These are phyloP conservation scores for Geoglossum cookeanum DNA, from an alignment of 2,329 filamentous ascomycete species.

Conservation along the genomic window DNA sequence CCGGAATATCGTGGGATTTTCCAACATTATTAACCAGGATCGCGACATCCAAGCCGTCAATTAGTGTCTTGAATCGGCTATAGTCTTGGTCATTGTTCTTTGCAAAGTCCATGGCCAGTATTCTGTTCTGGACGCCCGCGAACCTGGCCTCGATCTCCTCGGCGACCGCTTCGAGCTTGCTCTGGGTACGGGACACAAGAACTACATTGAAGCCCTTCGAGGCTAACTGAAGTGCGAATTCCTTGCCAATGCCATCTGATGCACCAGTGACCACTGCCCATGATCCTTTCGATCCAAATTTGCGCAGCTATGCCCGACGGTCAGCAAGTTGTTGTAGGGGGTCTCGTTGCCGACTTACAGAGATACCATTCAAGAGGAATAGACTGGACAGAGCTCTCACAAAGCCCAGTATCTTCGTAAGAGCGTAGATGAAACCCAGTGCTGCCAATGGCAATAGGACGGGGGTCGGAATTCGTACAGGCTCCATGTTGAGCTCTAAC, in stretches of 20 bases:
- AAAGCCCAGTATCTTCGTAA: conserved; percentile 1
- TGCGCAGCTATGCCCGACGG: conserved; percentile 43
- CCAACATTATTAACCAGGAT: conserved; percentile 96
- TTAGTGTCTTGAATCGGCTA: conserved; percentile 44
- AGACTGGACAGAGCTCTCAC: not conserved
- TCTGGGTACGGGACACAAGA: conserved; percentile 85
- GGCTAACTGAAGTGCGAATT: conserved; percentile 81
- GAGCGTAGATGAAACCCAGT: not conserved
- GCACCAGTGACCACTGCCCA: conserved; percentile 93
- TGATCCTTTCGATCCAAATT: conserved; percentile 76
- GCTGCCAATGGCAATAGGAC: not conserved
- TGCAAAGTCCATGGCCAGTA: conserved; percentile 80
- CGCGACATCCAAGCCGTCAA: conserved; percentile 59
- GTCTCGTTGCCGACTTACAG: not conserved
- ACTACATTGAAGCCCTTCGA: conserved; percentile 85
- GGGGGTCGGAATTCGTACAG: not conserved
- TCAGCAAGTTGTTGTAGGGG: not conserved
- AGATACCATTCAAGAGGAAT: not conserved
- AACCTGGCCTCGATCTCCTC: conserved; percentile 55
- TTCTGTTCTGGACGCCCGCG: conserved; percentile 51
- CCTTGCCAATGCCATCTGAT: conserved; percentile 91
- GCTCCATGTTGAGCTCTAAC: not conserved
- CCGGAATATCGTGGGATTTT: conserved; percentile 80
- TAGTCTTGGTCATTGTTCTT: conserved; percentile 66
- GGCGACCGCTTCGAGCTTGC: conserved; percentile 66